Evolutionary conservation across 1,284 basidiomycete species (phyloP), one percentile per base, ranked within the genome.

Genomic region (Cryptococcus neoformans): DNA sequence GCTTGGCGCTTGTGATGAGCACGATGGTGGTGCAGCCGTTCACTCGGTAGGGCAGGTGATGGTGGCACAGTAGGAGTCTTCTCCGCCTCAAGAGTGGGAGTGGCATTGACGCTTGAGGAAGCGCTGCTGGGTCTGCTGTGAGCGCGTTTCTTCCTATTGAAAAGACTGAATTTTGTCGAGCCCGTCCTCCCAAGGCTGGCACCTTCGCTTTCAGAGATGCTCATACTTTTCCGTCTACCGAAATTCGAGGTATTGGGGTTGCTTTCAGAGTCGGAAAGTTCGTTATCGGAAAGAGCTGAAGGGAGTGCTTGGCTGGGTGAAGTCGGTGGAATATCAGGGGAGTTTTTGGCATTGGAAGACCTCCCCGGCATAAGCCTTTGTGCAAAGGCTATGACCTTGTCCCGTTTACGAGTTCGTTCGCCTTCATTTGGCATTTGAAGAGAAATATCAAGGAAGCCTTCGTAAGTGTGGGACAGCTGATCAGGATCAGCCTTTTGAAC

Each of bases 401-500:
- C 86, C 50, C 89, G 83, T 76, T 72, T 72, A 45, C 70, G 54
- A 2, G 63, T 56, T 41, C 62, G 58, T 11, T 62, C 64, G 49
- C 70, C 69, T 2, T 62, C 89, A 1, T 87, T 84, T 71, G 21
- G 21, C 21, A 89, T 87, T 70, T 94, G 87, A 67, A 97, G 81
- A 50, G 89, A 91, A 64, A 97, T 85, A 76, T 96, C 93, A 73
- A 89, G 87, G 74, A 97, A 97, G 69, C 93, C 91, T 75, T 94
- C 91, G 69, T 90, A 89, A 10, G 90, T 94, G 64, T 91, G 87
- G 4, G 91, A 94, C 53, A 94, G 83, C 76, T 90, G 82, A 6
- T 5, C n/a, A 9, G 34, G 53, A 12, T n/a, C 52, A 35, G 40
- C 8, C 2, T 10, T 12, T 36, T 40, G n/a, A 6, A 9, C 37